Base-by-base conservation (phyloP, 192 early-diverging fungal species). In the Chytriomyces confervae region DNA sequence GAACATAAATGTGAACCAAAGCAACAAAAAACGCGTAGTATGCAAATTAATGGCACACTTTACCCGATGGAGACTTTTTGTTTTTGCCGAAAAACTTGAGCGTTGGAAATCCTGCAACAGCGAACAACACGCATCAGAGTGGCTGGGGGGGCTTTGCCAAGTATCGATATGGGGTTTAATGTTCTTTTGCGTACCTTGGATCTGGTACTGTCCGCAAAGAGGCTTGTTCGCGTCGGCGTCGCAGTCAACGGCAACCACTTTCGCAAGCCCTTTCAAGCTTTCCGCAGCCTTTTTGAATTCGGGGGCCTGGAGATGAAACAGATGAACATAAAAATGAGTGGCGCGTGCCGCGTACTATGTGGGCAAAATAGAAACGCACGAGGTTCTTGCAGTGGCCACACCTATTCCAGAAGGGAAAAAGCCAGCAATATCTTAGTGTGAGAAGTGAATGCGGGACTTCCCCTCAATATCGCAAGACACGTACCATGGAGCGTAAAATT, bases 401-500 rank as follows among this genome's bases (percentile, higher is more conserved):
- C 94, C 78, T 77, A 29, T 45, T 3, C 0, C 43, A 24, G 7
- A 27, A 27, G 24, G 24, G 24, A 27, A 27, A 27, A 27, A 27
- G 0, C 24, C 24, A 27, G 24, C 24, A 27, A 27, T 27, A 0
- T 27, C 24, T 20, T 69, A 36, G 44, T 23, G 6, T n/a, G 62
- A 8, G 7, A 24, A n/a, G 18, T 24, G 44, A 11, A 67, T 18
- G 36, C 48, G 9, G 43, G 20, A 7, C 7, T 43, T n/a, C 51
- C 50, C 11, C 44, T 16, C 27, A 44, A 11, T 44, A 11, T 44
- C 20, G 13, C 47, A 16, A 10, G 20, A 51, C 71, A 66, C 75
- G 7, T 61, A 84, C 87, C 97, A 98, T 43, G 97, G 97, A 10
- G 96, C 97, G 77, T 91, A 97, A 82, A 98, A 98, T 80, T 97